Evolutionary conservation across 2,329 filamentous ascomycete species (phyloP), one percentile per base, ranked within the genome.

Genomic region (Xylaria sp.): DNA sequence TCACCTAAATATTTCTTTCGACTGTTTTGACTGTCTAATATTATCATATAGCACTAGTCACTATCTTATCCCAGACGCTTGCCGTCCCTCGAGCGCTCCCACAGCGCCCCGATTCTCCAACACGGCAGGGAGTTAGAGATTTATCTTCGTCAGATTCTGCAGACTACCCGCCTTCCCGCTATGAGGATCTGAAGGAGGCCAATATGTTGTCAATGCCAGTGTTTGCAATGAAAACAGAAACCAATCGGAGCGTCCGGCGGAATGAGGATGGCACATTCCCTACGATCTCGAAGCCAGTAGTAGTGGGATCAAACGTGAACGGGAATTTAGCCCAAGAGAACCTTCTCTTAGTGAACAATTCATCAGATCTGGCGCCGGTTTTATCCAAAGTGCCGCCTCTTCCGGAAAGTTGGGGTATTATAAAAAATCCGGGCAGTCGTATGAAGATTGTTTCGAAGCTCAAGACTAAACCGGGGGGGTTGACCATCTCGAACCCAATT

Each of bases 401-500:
- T 37, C 46, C 47, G 17, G 59, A 60, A 47, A 54, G 53, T 29
- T 60, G 48, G 52, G 47, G 53, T 11, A 37, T 52, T 1, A 29
- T 37, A 17, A 60, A 65, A 64, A 68, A 54, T 41, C 9, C 37
- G 2, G 15, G 33, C 64, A 72, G 66, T 17, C 59, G 54, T 35
- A 37, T 19, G n/a, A 65, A 62, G 66, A 68, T 1, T 68, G 63
- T 17, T 63, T 37, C 71, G 4, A 71, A 68, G 9, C 40, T 65
- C 13, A 71, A 68, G 52, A 63, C 68, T 19, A 71, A 76, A 25
- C 71, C 70, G 5, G 77, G 76, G 7, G 83, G 79, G 58, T 64
- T 82, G 17, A 68, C 70, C 4, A 86, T 86, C 33, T 85, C 83
- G 10, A 75, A 77, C 11, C 84, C 84, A 0, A 77, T 86, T 35